A percentile compares a stretch with the other conserved stretches of the same genome.
These are phyloP conservation scores for Tagetes patula DNA, from an alignment of 129 eudicot genomes.

Conservation along the genomic window DNA sequence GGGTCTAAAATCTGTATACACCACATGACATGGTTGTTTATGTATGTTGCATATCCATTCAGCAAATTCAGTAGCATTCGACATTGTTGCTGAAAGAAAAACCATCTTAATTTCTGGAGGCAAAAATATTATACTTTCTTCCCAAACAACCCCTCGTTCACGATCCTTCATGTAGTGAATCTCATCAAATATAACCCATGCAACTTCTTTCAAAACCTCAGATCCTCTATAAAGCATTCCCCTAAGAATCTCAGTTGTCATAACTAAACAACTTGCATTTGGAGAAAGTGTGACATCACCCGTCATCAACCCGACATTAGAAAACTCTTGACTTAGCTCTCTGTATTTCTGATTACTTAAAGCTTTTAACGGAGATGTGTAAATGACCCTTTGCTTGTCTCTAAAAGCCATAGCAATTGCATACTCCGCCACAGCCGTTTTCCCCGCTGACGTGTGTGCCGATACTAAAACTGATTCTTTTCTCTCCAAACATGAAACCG, in stretches of 20 bases:
- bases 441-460: slow-evolving; percentile 97
- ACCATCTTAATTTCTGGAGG: slow-evolving; percentile 97
- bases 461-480: slow-evolving; percentile 89
- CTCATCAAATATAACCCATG: slow-evolving; percentile 98
- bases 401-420: slow-evolving; percentile 95
- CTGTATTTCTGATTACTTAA: slow-evolving; percentile 92
- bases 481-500: slow-evolving; percentile 86
- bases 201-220: slow-evolving; percentile 94
- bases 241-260: slow-evolving; percentile 94
- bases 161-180: slow-evolving; percentile 98
- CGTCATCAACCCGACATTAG: slow-evolving; percentile 97
- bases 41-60: slow-evolving; percentile 97
- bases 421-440: slow-evolving; percentile 98
- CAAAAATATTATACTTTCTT: slow-evolving; percentile 90
- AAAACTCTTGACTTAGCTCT: slow-evolving; percentile 85
- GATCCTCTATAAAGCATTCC: slow-evolving; percentile 98
- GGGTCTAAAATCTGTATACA: slow-evolving; percentile 93
- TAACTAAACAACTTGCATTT: slow-evolving; percentile 89
- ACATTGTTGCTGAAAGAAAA: slow-evolving; percentile 96
- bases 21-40: slow-evolving; percentile 99
- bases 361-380: slow-evolving; percentile 94
- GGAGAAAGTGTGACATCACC: slow-evolving; percentile 94
- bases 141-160: slow-evolving; percentile 98
- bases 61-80: slow-evolving; percentile 98
- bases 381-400: slow-evolving; percentile 89